Percentiles rank a stretch among this genome's conserved stretches.
Conservation (phyloP, 192 early-diverging fungal genomes). For the Mortierella claussenii region DNA sequence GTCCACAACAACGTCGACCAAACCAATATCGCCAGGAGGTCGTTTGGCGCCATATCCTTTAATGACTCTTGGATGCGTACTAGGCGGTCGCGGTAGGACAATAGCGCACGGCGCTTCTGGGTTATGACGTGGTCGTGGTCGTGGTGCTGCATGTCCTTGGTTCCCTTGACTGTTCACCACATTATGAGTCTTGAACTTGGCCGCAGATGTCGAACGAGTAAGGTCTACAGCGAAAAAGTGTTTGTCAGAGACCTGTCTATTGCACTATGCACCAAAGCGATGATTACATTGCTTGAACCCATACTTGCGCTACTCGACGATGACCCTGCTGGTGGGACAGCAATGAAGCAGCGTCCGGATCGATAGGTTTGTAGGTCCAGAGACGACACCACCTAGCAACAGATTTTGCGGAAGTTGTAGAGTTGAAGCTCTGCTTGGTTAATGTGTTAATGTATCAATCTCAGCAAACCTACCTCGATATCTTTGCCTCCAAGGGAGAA, state of each 20-base stretch:
- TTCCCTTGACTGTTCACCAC: too few species aligned
- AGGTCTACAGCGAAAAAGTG: too few species aligned
- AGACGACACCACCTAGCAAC: conserved; percentile 3
- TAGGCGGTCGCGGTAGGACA: conserved; percentile 48
- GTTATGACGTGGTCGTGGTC: conserved; percentile 47
- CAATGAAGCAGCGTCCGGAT: conserved; percentile 11
- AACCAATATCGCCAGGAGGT: conserved; percentile 29
- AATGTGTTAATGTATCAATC: neutral
- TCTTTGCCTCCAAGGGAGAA: conserved; percentile 45
- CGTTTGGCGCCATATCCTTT: conserved; percentile 24
- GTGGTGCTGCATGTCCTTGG: too few species aligned
- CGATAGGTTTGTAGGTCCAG: conserved; percentile 12
- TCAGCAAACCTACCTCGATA: conserved; percentile 26
- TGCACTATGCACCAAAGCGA: too few species aligned
- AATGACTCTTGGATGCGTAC: conserved; percentile 35
- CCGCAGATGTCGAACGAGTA: neutral
- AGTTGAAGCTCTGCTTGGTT: neutral
- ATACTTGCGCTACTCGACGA: neutral
- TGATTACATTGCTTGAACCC: neutral
- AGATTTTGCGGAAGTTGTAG: neutral
- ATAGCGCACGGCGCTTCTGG: conserved; percentile 41
- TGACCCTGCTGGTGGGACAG: neutral
- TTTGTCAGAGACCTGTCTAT: too few species aligned
- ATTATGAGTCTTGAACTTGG: conserved; percentile 32
- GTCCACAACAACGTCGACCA: conserved; percentile 63